Evolutionary conservation across 352 stramenopile species (phyloP).

Genomic region (Globisporangium nunn): DNA sequence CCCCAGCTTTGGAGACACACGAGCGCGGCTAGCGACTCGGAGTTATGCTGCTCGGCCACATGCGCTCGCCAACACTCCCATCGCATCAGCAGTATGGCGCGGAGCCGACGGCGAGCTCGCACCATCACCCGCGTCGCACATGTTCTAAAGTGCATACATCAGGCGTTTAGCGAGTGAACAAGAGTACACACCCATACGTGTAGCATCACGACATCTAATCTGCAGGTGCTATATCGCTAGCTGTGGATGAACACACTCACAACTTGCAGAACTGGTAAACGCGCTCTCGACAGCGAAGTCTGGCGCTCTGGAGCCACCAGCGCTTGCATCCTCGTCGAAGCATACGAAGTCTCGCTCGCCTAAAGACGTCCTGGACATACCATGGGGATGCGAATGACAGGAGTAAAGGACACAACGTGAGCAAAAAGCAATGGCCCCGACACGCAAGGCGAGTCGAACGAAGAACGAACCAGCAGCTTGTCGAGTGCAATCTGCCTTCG

Average conservation of each 20-base stretch:
- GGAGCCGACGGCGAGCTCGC: slow-evolving; percentile 24
- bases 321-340: slow-evolving; percentile 13
- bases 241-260: slow-evolving; percentile 16
- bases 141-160: slow-evolving; percentile 29
- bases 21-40: slow-evolving; percentile 36
- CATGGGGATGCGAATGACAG: too few species aligned
- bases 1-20: slow-evolving; percentile 52
- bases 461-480: slow-evolving; percentile 29
- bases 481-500: slow-evolving; percentile 30
- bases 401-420: neutral
- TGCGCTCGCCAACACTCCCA: slow-evolving; percentile 30
- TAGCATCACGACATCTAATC: too few species aligned
- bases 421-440: neutral
- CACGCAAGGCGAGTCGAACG: neutral
- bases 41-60: slow-evolving; percentile 16
- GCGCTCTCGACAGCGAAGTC: slow-evolving; percentile 17
- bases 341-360: neutral
- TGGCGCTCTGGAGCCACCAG: slow-evolving; percentile 21
- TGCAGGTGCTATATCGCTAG: too few species aligned
- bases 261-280: slow-evolving; percentile 36
- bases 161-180: neutral
- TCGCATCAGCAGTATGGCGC: slow-evolving; percentile 12
- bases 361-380: slow-evolving; percentile 15
- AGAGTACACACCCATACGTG: too few species aligned
- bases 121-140: slow-evolving; percentile 29